Evolutionary conservation across 768 basidiomycete genomes (phyloP), one percentile per base, ranked within the genome.

Genomic region (Xerocomus brunneocitrinus): DNA sequence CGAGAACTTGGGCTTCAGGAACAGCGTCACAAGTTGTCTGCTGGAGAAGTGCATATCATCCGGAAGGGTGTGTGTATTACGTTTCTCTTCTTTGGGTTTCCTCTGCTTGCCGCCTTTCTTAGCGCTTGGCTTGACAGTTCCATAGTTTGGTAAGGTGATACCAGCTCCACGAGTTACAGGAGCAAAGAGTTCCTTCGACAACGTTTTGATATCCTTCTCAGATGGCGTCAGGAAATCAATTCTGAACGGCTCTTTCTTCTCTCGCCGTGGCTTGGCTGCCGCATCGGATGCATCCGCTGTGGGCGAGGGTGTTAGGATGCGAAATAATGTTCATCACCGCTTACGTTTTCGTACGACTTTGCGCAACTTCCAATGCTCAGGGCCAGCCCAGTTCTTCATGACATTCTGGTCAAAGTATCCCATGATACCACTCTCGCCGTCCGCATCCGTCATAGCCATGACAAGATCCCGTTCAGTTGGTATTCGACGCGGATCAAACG

Each of bases 11-110:
- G 95, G 95, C 71, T 99, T 99, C 65, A 97, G 70, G 77, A 98
- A 99, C 47, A 99, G 70, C 7, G 93, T 87, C 19, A 99, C 82
- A 12, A 99, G 78, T 61, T 97, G 90, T 58, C 85, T 77, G 64
- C 87, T 91, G 28, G 89, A 89, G 69, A 99, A 99, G 69, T 98
- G 95, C 88, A 95, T 95, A 67, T 99, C 97, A 62, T 98, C 94
- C 1, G 97, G 97, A 41, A 98, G 74, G 8, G 83, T 79, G 59
- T 91, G 86, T 47, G 87, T 83, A 54, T 86, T 83, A 25, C 82
- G 79, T 66, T 84, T 89, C 63, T 84, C 85, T 50, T 76, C 73
- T 42, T 71, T 74, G 27, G 63, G 65, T 57, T 73, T 83, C 69
- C 73, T 83, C 56, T 75, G 76, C 28, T 74, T 73, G 56, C 69